Percentiles rank a stretch among this genome's conserved stretches.
Conservation (phyloP, 164 flowering plant genomes). For the Malania oleifera region DNA sequence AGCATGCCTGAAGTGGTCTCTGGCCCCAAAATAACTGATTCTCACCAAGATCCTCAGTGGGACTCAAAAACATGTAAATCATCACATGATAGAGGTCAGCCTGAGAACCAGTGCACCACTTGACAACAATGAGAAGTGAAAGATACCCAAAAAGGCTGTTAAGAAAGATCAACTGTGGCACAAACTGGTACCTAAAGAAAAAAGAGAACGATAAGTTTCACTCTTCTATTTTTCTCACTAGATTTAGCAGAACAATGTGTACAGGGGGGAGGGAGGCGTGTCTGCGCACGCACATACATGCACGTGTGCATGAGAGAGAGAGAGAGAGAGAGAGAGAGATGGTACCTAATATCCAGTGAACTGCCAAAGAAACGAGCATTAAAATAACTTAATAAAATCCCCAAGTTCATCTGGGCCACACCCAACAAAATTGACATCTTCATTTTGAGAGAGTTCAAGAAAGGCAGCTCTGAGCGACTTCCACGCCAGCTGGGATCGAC, state of each 20-base stretch:
- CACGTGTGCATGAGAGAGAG: too few species aligned
- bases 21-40: conserved; percentile 94
- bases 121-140: conserved; percentile 74
- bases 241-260: background rate
- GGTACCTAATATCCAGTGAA: conserved; percentile 75
- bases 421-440: conserved; percentile 94
- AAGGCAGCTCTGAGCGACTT: conserved; percentile 91
- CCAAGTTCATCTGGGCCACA: conserved; percentile 78
- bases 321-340: background rate
- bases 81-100: conserved; percentile 95
- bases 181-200: conserved; percentile 76
- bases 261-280: background rate
- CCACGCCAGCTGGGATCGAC: conserved; percentile 99
- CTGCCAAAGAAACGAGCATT: conserved; percentile 69
- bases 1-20: conserved; percentile 71
- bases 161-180: conserved; percentile 90
- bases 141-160: conserved; percentile 96
- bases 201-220: conserved; percentile 13
- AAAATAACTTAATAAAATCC: conserved; percentile 83
- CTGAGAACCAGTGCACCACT: conserved; percentile 96
- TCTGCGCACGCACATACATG: too few species aligned
- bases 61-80: conserved; percentile 97
- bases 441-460: conserved; percentile 90
- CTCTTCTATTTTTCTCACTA: background rate
- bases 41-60: conserved; percentile 85